Base-by-base conservation (phyloP, 208 protist genomes). In the Lotmaria passim region DNA sequence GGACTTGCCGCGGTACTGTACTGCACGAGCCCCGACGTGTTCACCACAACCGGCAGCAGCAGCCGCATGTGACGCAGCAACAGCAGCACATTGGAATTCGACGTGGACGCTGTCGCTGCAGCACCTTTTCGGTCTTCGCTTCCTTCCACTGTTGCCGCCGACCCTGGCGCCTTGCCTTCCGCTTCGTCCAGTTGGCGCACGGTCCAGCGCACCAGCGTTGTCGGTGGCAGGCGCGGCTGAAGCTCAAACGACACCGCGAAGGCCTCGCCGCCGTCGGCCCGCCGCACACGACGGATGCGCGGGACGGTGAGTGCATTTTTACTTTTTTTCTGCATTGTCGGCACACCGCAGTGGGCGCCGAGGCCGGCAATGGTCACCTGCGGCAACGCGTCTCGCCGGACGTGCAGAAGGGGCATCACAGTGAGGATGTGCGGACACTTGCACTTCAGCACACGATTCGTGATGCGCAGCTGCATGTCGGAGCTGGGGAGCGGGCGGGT, bases 391-490 rank as follows among this genome's bases (percentile, higher is more conserved):
- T 96, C 91, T 11, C 61, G 73, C 24, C 64, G 58, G 39, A 89
- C 48, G 48, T 73, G 79, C 52, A 96, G 81, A 4, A 89, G 67
- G 34, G 91, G 91, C 85, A 89, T 90, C 28, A 94, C 91, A 0
- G 83, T 82, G 55, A 96, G 69, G 5, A 86, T 94, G 78, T 93
- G 91, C 17, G 91, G 91, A 61, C 91, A 96, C 79, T 96, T 96
- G 77, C 91, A 96, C 72, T 93, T 91, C 31, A 96, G 78, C 12
- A 93, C 89, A 24, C 57, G 67, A 69, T 88, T 93, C 3, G 81
- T 83, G 51, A 96, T 81, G 60, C 77, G 82, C 11, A 96, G 82
- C 64, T 96, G 87, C 70, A 96, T 83, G 50, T 90, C 86, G 2
- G 76, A 17, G 38, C 19, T 34, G 11, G 53, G 34, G 1, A 31